Base-by-base conservation (phyloP, 345 rosid genomes). In the Eucalyptus polyanthemos region DNA sequence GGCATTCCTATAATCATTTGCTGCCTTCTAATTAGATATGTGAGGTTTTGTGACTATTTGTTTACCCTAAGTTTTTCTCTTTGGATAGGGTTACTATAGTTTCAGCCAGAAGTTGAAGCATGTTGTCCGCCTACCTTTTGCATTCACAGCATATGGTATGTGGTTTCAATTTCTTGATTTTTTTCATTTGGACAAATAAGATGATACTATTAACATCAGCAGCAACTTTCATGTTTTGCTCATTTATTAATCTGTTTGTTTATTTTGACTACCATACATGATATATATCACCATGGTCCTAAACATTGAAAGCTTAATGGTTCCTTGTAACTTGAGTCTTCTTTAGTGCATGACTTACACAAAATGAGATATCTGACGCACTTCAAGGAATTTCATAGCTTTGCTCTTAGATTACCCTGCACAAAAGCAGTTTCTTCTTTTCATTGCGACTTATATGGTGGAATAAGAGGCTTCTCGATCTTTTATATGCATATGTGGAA, bases 61-160 rank as follows among this genome's bases (percentile, higher is more conserved):
- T 69, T 50, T 89, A 62, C 54, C 72, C 53, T 89, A 27, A 67
- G n/a, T 25, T 62, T 67, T 12, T 14, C 51, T 87, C 50, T 81
- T 85, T 88, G 72, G 51, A 93, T 88, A 97, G 99, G 99, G 99
- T 87, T 97, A 97, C 90, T 97, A 97, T 91, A 96, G 97, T 94
- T 97, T 96, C 95, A 97, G 99, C 92, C 97, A 96, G 94, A 97
- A 97, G 93, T 91, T 97, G 94, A 97, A 97, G 97, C 97, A 97
- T 91, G 90, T 97, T 89, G 99, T 96, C 89, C 97, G 98, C 72
- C 93, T 96, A 50, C 97, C 99, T 51, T 97, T 97, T 92, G 97
- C 99, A 83, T 93, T 96, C 76, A 92, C 96, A 89, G 95, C 99
- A 40, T 97, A 97, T 91, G 99, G 99, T 96, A 92, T 42, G 86